phyloP scores from a whole-genome alignment of 768 basidiomycete species.

The Boletus insuetus region DNA sequence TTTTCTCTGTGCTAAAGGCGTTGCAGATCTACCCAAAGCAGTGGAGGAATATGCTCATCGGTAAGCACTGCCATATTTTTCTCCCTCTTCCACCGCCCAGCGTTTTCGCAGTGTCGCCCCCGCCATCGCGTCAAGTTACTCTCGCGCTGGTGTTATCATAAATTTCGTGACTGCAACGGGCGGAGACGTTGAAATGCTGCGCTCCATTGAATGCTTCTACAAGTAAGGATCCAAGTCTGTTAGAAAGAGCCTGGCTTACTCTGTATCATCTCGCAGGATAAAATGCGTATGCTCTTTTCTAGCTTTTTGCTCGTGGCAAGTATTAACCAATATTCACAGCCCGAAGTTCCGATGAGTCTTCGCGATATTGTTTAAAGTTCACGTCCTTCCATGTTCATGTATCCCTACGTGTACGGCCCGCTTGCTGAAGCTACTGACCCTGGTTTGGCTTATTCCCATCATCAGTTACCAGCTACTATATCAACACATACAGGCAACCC shows the following conservation, averaged over 20 bases:
- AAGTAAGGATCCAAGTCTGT: slow-evolving; percentile 51
- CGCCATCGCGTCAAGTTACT: slow-evolving; percentile 79
- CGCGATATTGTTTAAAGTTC: slow-evolving; percentile 79
- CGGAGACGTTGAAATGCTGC: slow-evolving; percentile 97
- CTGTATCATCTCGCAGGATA: slow-evolving; percentile 47
- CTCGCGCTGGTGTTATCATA: slow-evolving; percentile 87
- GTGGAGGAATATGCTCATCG: slow-evolving; percentile 98
- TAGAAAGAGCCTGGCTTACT: slow-evolving; percentile 12
- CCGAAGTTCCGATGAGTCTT: slow-evolving; percentile 88
- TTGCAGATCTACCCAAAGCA: slow-evolving; percentile 81
- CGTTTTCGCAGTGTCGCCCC: slow-evolving; percentile 63
- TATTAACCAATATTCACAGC: slow-evolving; percentile 44
- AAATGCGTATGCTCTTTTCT: slow-evolving; percentile 71
- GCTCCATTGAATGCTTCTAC: slow-evolving; percentile 98
- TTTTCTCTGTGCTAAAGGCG: slow-evolving; percentile 8
- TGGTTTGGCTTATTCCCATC: slow-evolving; percentile 37
- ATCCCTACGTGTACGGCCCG: slow-evolving; percentile 69
- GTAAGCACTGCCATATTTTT: slow-evolving; percentile 37
- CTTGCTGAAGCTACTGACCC: slow-evolving; percentile 32
- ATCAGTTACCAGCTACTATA: slow-evolving; percentile 47
- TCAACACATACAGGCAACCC: slow-evolving; percentile 44
- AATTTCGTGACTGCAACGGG: slow-evolving; percentile 98
- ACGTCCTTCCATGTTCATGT: slow-evolving; percentile 59
- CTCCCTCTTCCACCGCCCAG: slow-evolving; percentile 6
- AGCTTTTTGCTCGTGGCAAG: slow-evolving; percentile 8